Percentiles rank a stretch among this genome's conserved stretches.
Evolutionary conservation across 257 asterid genomes (phyloP).

Genomic region (Plantago major): DNA sequence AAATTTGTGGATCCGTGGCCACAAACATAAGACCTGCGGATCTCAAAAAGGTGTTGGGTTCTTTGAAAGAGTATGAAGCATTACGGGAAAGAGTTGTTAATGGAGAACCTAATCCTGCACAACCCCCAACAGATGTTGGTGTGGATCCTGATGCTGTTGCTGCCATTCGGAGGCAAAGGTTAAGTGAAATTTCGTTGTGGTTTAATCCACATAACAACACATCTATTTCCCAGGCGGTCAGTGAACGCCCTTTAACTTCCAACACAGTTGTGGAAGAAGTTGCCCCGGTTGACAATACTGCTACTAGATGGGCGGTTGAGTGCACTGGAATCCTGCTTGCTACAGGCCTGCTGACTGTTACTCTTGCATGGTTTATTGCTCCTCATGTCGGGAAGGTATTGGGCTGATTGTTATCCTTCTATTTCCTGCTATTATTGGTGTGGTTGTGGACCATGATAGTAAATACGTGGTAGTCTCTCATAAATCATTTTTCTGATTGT

Average conservation of each 20-base stretch:
- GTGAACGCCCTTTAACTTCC: conserved; percentile 49
- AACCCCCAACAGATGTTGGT: conserved; percentile 32
- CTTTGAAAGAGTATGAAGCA: conserved; percentile 68
- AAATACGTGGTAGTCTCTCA: too few relatives aligned
- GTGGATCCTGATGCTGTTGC: conserved; percentile 97
- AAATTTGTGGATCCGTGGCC: conserved; percentile 72
- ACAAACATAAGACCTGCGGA: conserved; percentile 53
- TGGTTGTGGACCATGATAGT: too few relatives aligned
- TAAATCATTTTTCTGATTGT: too few relatives aligned
- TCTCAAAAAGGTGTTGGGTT: conserved; percentile 56
- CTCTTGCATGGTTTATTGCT: conserved; percentile 87
- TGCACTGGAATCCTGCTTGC: conserved; percentile 88
- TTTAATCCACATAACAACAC: conserved; percentile 64
- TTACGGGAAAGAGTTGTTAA: conserved; percentile 56
- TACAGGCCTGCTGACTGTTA: conserved; percentile 82
- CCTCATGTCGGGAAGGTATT: conserved; percentile 94
- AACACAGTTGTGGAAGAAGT: conserved; percentile 49
- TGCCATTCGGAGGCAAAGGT: conserved; percentile 85
- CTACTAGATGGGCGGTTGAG: conserved; percentile 86
- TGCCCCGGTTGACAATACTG: conserved; percentile 51
- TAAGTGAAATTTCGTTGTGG: conserved; percentile 85
- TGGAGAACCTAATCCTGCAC: conserved; percentile 74
- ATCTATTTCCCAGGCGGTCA: conserved; percentile 46
- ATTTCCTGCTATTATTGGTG: background rate
- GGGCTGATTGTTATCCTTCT: conserved; percentile 8